phyloP scores from a whole-genome alignment of 108 stramenopile species.

The Cyclotella atomus region DNA sequence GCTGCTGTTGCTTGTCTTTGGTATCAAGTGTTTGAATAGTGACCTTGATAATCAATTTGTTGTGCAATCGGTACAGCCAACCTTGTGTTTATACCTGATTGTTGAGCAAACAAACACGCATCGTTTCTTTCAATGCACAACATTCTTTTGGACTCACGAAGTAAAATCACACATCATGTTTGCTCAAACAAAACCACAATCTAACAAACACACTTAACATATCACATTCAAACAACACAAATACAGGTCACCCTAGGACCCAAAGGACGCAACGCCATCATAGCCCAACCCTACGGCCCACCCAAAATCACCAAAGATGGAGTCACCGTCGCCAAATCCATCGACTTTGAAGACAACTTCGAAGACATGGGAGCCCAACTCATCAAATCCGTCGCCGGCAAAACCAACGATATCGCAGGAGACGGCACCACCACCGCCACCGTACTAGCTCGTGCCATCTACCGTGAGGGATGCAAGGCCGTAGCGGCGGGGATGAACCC shows the following conservation, averaged over 20 bases:
- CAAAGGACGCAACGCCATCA: slow-evolving; percentile 99
- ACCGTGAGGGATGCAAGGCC: slow-evolving; percentile 98
- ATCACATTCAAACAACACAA: not conserved
- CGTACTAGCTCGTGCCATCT: slow-evolving; percentile 97
- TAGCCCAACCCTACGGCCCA: slow-evolving; percentile 98
- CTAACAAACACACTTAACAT: too few species aligned
- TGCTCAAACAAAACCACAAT: too few species aligned
- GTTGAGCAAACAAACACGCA: too few species aligned
- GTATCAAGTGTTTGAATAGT: too few species aligned
- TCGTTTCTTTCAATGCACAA: too few species aligned
- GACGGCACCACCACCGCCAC: slow-evolving; percentile 99
- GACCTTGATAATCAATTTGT: too few species aligned
- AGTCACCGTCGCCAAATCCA: slow-evolving; percentile 99
- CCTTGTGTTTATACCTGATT: too few species aligned
- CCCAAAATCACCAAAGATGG: slow-evolving; percentile 99
- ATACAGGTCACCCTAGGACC: slow-evolving; percentile 97
- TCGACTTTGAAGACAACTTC: slow-evolving; percentile 98
- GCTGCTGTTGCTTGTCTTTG: too few species aligned
- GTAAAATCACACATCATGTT: too few species aligned
- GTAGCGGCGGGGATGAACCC: slow-evolving; percentile 99
- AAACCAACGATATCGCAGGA: slow-evolving; percentile 99
- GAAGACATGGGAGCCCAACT: slow-evolving; percentile 99
- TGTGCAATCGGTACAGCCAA: too few species aligned
- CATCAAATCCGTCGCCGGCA: slow-evolving; percentile 95
- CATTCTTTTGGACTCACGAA: too few species aligned